Evolutionary conservation across 305 asterid species (phyloP), one percentile per base, ranked within the genome.

Genomic region (Fraxinus velutina): DNA sequence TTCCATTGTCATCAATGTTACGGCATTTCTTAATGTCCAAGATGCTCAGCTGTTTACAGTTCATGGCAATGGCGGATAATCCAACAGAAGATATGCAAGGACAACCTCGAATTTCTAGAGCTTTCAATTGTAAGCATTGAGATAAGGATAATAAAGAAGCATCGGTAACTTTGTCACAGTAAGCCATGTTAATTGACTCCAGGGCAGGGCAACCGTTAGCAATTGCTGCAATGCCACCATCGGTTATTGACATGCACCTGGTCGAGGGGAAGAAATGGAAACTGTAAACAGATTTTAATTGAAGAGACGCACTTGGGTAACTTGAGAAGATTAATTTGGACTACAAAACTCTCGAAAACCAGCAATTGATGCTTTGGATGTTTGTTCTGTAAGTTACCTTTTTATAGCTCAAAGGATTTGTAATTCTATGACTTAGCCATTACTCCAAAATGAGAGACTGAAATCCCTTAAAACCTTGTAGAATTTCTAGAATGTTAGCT

Each of bases 131-230:
- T 13, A 24, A 57, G 21, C 85, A 86, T 37, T 52, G 76, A 1
- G 87, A 80, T 27, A 81, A 72, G 19, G 82, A 76, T 47, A 21
- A 33, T 64, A 86, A 75, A 0, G 89, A 84, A 15, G 7, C 34
- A 22, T 84, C 85, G 6, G 85, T 70, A 44, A 86, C 76, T 70
- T 86, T 79, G 3, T 80, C 82, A 39, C 89, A 86, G 73, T 86
- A 86, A 12, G 86, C 84, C 85, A 81, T 84, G 77, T 86, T 84
- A 66, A 86, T 72, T 82, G 76, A 81, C 83, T 84, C 87, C 84
- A 84, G 27, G 19, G 30, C 73, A 21, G 79, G 76, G 78, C 89
- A 86, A 57, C 89, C 87, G 34, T 52, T 27, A 36, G 87, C 89
- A 55, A 86, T 62, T 7, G 82, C 81, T 66, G 44, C 55, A 75